These are phyloP conservation scores for Fraxinus baroniana DNA, from an alignment of 305 asterid species.

Conservation along the genomic window DNA sequence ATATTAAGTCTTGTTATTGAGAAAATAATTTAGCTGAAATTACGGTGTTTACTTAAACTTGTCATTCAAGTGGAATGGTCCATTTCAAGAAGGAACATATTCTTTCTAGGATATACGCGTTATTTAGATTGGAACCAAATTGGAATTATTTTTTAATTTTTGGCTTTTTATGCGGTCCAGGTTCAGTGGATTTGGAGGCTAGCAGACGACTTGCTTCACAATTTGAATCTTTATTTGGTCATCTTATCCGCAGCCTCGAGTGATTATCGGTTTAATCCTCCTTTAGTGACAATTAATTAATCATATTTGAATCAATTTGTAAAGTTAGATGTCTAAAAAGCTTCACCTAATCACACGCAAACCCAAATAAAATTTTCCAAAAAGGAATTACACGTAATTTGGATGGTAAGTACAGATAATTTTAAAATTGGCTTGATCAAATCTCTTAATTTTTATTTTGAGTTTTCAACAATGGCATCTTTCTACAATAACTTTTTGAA, in stretches of 20 bases:
- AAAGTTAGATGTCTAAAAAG: neutral
- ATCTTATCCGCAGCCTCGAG: neutral
- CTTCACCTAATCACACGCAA: neutral
- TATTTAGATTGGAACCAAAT: neutral
- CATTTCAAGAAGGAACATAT: neutral
- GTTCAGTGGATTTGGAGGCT: neutral
- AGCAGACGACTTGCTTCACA: constrained; percentile 4
- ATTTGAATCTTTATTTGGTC: neutral
- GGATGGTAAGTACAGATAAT: too few species aligned
- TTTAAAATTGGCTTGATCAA: too few species aligned
- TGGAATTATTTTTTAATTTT: neutral
- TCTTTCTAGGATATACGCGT: neutral
- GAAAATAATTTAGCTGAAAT: neutral
- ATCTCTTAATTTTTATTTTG: too few species aligned
- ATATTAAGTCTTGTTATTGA: neutral
- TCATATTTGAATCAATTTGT: neutral
- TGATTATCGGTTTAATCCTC: neutral
- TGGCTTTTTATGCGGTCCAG: neutral
- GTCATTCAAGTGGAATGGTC: neutral
- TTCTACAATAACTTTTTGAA: too few species aligned
- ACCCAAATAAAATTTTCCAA: neutral
- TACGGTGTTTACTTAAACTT: neutral
- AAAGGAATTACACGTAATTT: neutral
- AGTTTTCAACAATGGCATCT: too few species aligned
- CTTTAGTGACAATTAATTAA: neutral